Base-by-base conservation (phyloP, 176 grass and related monocot genomes). In the Ampelocalamus luodianensis region DNA sequence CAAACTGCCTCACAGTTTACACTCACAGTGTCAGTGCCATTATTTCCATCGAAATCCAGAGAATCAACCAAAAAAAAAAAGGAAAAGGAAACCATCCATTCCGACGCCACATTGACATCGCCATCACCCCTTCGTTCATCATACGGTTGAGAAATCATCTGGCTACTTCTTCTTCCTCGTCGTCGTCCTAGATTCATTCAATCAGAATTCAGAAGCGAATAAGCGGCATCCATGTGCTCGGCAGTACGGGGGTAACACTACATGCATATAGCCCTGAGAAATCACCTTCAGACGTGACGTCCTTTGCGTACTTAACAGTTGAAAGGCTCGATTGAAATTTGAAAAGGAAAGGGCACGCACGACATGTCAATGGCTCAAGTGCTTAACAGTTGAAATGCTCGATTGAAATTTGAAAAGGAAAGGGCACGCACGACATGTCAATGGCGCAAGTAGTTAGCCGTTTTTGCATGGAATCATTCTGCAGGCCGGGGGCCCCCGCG, bases 401-500 rank as follows among this genome's bases (percentile, higher is more conserved):
- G 64, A 64, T 22, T 43, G 78, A 46, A 37, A 27, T 83, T 86
- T 73, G 79, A 79, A 79, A 49, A 69, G 71, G 66, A 60, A 51
- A n/a, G 38, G 55, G 37, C 32, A 38, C 14, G 42, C 12, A 38
- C 55, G 79, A 66, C 88, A 78, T 72, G 79, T 17, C 83, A 38
- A 73, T 83, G 79, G 65, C 79, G 65, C 45, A 39, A 86, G 38
- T 36, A 73, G 79, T 72, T 64, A 66, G 58, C 79, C 40, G 49
- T 67, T 83, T 74, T 73, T 67, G 67, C 79, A 3, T 90, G 84
- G 74, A 90, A 90, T 87, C 74, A 66, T 90, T 42, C 24, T 29
- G 78, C 72, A 63, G 11, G 16, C 65, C 32, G 6, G 6, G 3
- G 60, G 65, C 34, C 53, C 53, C 70, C 29, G 26, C 38, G 70